A percentile compares a stretch with the other conserved stretches of the same genome.
Evolutionary conservation across 2,329 filamentous ascomycete genomes (phyloP).

Genomic region (Paraconiothyrium sp.): DNA sequence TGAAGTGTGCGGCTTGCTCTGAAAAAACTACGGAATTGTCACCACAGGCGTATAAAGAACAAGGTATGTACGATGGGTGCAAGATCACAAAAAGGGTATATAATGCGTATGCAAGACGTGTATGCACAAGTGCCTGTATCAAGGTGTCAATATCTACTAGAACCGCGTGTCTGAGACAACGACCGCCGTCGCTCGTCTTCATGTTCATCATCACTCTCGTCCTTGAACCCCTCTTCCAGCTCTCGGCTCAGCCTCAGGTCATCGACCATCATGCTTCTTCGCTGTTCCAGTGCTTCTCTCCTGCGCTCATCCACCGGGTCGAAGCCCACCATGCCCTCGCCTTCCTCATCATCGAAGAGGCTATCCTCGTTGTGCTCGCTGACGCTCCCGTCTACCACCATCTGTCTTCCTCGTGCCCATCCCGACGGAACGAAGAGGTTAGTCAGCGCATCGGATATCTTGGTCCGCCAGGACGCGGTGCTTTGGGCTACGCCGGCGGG

Average conservation of each 20-base stretch:
- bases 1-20: no score
- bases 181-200: slow-evolving; percentile 38
- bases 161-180: slow-evolving; percentile 22
- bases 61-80: no score
- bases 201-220: slow-evolving; percentile 73
- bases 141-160: background rate
- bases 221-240: slow-evolving; percentile 77
- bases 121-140: slow-evolving; percentile 1
- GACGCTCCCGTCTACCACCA: slow-evolving; percentile 42
- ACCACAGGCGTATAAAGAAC: no score
- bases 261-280: slow-evolving; percentile 56
- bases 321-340: slow-evolving; percentile 59
- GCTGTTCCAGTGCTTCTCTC: slow-evolving; percentile 51
- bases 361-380: slow-evolving; percentile 48
- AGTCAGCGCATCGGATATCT: slow-evolving; percentile 47
- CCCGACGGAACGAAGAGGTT: slow-evolving; percentile 46
- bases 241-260: slow-evolving; percentile 78
- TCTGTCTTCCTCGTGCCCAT: slow-evolving; percentile 32
- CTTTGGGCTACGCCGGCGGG: slow-evolving; percentile 32
- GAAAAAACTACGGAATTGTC: no score
- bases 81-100: background rate
- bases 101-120: background rate
- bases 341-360: slow-evolving; percentile 56
- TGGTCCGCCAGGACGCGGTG: slow-evolving; percentile 41
- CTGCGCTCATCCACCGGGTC: slow-evolving; percentile 47